Percentiles rank a stretch among this genome's conserved stretches.
These are phyloP conservation scores for Delonix regia DNA, from an alignment of 306 rosid genomes.

Conservation along the genomic window DNA sequence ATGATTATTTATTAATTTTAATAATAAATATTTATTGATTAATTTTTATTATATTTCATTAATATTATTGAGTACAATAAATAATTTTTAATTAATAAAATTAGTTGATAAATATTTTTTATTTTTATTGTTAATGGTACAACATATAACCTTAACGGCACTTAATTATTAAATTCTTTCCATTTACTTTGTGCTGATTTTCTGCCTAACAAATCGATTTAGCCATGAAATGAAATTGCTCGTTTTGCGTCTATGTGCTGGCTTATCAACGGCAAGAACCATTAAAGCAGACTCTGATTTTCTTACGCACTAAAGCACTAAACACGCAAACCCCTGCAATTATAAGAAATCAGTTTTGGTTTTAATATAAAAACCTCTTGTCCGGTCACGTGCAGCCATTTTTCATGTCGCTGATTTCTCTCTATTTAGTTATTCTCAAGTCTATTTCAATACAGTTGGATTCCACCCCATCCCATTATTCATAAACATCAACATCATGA, in stretches of 20 bases:
- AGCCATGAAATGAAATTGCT: constrained; percentile 69
- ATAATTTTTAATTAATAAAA: too few species aligned
- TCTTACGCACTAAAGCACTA: constrained; percentile 56
- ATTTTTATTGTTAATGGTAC: too few species aligned
- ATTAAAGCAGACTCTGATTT: constrained; percentile 35
- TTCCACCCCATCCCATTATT: constrained; percentile 58
- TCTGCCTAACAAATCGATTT: too few species aligned
- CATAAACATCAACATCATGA: constrained; percentile 48
- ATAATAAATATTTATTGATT: too few species aligned
- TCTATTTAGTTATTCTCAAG: background rate
- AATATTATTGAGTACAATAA: too few species aligned
- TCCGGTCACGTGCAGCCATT: constrained; percentile 37
- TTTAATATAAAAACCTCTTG: background rate
- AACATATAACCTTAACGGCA: too few species aligned
- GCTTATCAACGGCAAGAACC: constrained; percentile 63
- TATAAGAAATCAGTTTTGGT: too few species aligned
- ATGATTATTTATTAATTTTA: too few species aligned
- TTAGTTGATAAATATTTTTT: too few species aligned
- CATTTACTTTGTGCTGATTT: too few species aligned
- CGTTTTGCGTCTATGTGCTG: constrained; percentile 53
- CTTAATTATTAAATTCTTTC: too few species aligned
- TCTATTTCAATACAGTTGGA: constrained; percentile 62
- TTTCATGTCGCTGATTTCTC: constrained; percentile 22
- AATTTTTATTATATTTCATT: too few species aligned
- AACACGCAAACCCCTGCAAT: background rate